Base-by-base conservation (phyloP, 1,139 yeast genomes). In the Yamadazyma diospyri region DNA sequence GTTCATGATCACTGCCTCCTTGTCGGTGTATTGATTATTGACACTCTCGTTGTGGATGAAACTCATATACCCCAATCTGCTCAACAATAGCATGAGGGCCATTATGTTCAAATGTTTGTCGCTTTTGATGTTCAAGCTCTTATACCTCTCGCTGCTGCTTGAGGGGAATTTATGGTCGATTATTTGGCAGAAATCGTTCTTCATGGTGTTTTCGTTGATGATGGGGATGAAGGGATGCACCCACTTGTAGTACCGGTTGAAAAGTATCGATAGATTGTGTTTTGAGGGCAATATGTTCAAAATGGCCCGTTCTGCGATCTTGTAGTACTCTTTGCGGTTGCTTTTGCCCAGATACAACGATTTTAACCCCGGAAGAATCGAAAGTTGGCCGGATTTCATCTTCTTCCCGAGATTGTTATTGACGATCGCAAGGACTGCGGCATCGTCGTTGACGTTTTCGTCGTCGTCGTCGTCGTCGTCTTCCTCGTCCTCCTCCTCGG, bases 191-290 rank as follows among this genome's bases (percentile, higher is more conserved):
- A 64, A 39, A 29, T 64, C 72, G 21, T 41, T 35, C 18, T 53
- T 36, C 16, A 62, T 44, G 3, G 53, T 37, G 11, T 46, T 39
- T 40, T 67, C 70, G 38, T 62, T 62, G 2, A 68, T 30, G 10
- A 67, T 51, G 2, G 70, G 67, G 9, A 65, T 48, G 33, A 68
- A 64, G 3, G 72, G 72, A 30, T 53, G 52, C 11, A 64, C 70
- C 47, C 58, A 66, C 38, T 61, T 63, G 51, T 65, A 66, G 41
- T 52, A 68, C 14, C 65, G 52, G 33, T 55, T 51, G 33, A 62
- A 54, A n/a, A 67, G 48, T 36, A 60, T 48, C 24, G 55, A 49
- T 27, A 57, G 37, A 29, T 48, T 58, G 8, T 46, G 40, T 28
- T 58, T 57, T 23, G 46, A 42, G 0, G 75, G 75, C 13, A 69